Conservation (phyloP, 2,329 filamentous ascomycete genomes). For the Penicillium sp. region DNA sequence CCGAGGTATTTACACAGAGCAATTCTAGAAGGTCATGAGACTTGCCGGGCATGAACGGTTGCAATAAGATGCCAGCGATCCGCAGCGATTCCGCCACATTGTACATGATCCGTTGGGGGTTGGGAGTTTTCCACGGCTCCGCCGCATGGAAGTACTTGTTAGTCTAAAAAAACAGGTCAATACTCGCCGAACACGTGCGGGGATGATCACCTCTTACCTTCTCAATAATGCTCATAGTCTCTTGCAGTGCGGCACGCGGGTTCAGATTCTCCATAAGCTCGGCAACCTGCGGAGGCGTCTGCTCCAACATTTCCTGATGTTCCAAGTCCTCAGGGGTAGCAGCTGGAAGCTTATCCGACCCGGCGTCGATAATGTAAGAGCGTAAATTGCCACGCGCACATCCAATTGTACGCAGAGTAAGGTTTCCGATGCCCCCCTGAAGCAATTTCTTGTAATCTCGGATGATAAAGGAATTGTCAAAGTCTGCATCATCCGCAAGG, state of each 20-base stretch:
- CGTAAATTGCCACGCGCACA: constrained; percentile 67
- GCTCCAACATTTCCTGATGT: constrained; percentile 44
- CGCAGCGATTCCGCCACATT: constrained; percentile 72
- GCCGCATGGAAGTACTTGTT: constrained; percentile 65
- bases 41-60: constrained; percentile 86
- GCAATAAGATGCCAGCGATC: constrained; percentile 76
- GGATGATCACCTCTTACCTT: constrained; percentile 46
- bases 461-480: constrained; percentile 75
- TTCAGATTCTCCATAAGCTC: constrained; percentile 63
- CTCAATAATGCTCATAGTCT: constrained; percentile 61
- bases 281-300: constrained; percentile 45
- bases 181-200: constrained; percentile 11
- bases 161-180: constrained; percentile 45
- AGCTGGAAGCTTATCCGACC: constrained; percentile 28
- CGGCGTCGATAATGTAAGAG: constrained; percentile 52
- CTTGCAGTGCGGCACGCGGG: constrained; percentile 62
- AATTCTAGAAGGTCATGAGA: constrained; percentile 69
- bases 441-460: constrained; percentile 76
- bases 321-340: constrained; percentile 30
- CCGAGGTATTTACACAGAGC: constrained; percentile 62
- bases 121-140: constrained; percentile 64
- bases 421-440: constrained; percentile 74
- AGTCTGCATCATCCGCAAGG: constrained; percentile 74
- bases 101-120: constrained; percentile 64
- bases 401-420: constrained; percentile 68